Evolutionary conservation across 2,329 filamentous ascomycete genomes (phyloP).

Genomic region (Ascochyta pisi): DNA sequence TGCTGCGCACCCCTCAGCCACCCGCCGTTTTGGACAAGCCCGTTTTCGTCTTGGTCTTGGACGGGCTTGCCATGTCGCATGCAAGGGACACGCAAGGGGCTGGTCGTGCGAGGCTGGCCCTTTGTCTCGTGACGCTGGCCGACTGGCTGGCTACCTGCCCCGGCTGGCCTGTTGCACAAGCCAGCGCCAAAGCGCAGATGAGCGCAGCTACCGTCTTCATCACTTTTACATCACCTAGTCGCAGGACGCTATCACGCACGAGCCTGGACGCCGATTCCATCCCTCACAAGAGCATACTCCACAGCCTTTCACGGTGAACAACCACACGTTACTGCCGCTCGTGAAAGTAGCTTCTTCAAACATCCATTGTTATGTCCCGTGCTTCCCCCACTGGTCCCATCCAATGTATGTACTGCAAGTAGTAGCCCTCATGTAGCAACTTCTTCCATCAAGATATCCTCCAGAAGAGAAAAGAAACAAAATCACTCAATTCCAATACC

Average conservation of each 20-base stretch:
- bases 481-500: no score
- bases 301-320: no score
- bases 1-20: neutral
- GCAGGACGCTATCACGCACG: no score
- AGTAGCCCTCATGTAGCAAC: neutral
- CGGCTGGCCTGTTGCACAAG: neutral
- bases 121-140: neutral
- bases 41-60: no score
- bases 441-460: neutral
- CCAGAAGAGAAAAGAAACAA: neutral
- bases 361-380: no score
- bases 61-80: neutral
- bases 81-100: slow-evolving; percentile 6
- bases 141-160: no score
- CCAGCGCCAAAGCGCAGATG: neutral
- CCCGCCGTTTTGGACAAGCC: no score
- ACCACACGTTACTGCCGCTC: no score
- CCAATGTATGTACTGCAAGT: slow-evolving; percentile 4
- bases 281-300: no score
- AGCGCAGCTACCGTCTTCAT: slow-evolving; percentile 4
- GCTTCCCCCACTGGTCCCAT: neutral
- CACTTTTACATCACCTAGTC: neutral
- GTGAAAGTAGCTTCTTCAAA: no score
- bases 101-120: neutral
- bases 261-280: no score